Evolutionary conservation across 345 rosid genomes (phyloP).

Genomic region (Brassica napus): Da-Ae NC_063434.1:15801001-15801500

Average conservation of each 20-base stretch:
- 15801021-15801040: background rate
- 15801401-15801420: conserved; percentile 7
- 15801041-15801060: background rate
- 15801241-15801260: conserved; percentile 49
- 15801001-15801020: background rate
- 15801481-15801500: conserved; percentile 56
- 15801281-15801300: conserved; percentile 38
- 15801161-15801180: background rate
- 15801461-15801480: conserved; percentile 43
- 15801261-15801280: conserved; percentile 93
- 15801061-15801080: background rate
- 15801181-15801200: background rate
- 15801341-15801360: conserved; percentile 59
- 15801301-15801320: conserved; percentile 74
- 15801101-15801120: background rate
- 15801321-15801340: conserved; percentile 61
- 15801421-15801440: background rate
- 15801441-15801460: background rate
- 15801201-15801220: background rate
- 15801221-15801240: background rate
- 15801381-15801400: conserved; percentile 60
- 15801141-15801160: background rate
- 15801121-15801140: background rate
- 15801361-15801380: conserved; percentile 63
- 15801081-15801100: background rate